Percentiles rank a stretch among this genome's conserved stretches.
These are phyloP conservation scores for Erythrobasidium hasegawianum DNA, from an alignment of 1,284 basidiomycete genomes.

Conservation along the genomic window DNA sequence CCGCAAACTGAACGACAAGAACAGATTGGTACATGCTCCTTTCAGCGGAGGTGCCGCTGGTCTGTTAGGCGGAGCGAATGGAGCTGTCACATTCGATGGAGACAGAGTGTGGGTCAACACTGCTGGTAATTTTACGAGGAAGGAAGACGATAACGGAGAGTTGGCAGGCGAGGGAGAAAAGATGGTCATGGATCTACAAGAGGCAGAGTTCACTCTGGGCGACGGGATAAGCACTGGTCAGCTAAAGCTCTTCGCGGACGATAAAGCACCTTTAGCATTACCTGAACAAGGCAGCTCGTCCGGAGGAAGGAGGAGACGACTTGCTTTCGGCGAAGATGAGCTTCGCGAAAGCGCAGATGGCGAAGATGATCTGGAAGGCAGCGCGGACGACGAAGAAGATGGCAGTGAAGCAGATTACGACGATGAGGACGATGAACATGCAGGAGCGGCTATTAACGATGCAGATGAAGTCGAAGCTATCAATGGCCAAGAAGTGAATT, in stretches of 20 bases:
- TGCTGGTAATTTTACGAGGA: constrained; percentile 81
- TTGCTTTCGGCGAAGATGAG: constrained; percentile 55
- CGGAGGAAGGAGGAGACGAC: constrained; percentile 50
- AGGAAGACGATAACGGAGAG: constrained; percentile 53
- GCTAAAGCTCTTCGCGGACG: constrained; percentile 79
- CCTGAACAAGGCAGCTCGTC: constrained; percentile 43
- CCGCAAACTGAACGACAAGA: constrained; percentile 89
- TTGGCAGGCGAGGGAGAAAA: constrained; percentile 80
- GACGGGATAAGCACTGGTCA: constrained; percentile 75
- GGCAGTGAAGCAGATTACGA: constrained; percentile 49
- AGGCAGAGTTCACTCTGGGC: constrained; percentile 74
- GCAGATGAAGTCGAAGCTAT: constrained; percentile 14
- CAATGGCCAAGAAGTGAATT: constrained; percentile 29
- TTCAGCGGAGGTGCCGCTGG: constrained; percentile 71
- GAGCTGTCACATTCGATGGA: constrained; percentile 93
- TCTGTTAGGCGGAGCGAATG: constrained; percentile 58
- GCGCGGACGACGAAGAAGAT: constrained; percentile 53
- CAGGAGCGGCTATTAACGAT: constrained; percentile 33
- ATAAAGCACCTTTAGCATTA: constrained; percentile 57
- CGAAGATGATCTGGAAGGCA: constrained; percentile 49
- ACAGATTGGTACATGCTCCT: constrained; percentile 91
- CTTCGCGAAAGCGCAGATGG: constrained; percentile 48
- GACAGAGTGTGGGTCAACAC: constrained; percentile 98
- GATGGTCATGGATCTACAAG: constrained; percentile 97
- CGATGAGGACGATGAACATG: constrained; percentile 50